A percentile compares a stretch with the other conserved stretches of the same genome.
phyloP scores from a whole-genome alignment of 2,329 filamentous ascomycete genomes.

The Ophioceras dolichostomum region DNA sequence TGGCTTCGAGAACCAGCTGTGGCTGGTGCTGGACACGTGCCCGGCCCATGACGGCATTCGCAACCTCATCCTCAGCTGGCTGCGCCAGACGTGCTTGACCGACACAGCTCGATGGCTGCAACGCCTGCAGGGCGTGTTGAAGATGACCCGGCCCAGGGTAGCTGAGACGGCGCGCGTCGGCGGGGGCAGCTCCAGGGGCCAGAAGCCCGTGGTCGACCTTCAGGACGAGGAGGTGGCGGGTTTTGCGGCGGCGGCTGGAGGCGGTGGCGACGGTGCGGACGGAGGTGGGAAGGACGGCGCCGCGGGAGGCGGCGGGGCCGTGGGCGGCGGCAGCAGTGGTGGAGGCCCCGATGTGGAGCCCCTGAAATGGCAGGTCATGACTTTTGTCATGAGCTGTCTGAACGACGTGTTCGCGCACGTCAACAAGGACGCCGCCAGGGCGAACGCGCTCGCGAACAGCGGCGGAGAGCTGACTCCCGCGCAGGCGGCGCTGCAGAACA shows the following conservation, averaged over 20 bases:
- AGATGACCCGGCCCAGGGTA: conserved; percentile 67
- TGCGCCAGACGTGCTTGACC: conserved; percentile 73
- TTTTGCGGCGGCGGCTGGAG: conserved; percentile 66
- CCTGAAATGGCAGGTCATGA: conserved; percentile 87
- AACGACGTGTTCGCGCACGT: conserved; percentile 71
- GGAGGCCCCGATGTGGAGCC: conserved; percentile 64
- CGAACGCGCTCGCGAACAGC: conserved; percentile 56
- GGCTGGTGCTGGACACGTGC: conserved; percentile 71
- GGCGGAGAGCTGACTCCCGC: conserved; percentile 41
- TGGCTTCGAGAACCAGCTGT: conserved; percentile 81
- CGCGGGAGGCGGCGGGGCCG: not conserved
- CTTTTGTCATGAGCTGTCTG: conserved; percentile 84
- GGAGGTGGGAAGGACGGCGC: conserved; percentile 17
- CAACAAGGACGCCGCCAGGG: conserved; percentile 63
- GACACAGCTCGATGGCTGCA: conserved; percentile 81
- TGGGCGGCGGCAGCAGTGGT: conserved; percentile 12
- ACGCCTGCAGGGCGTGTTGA: conserved; percentile 77
- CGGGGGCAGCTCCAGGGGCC: conserved; percentile 20
- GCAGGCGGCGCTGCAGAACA: conserved; percentile 66
- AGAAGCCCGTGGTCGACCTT: conserved; percentile 56
- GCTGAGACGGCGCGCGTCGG: conserved; percentile 30
- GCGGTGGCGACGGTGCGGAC: conserved; percentile 43
- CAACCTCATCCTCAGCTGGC: conserved; percentile 85
- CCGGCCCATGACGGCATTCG: conserved; percentile 70
- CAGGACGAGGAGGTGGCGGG: conserved; percentile 95